phyloP scores from a whole-genome alignment of 2,329 filamentous ascomycete species.

The Penicillium sp. region DNA sequence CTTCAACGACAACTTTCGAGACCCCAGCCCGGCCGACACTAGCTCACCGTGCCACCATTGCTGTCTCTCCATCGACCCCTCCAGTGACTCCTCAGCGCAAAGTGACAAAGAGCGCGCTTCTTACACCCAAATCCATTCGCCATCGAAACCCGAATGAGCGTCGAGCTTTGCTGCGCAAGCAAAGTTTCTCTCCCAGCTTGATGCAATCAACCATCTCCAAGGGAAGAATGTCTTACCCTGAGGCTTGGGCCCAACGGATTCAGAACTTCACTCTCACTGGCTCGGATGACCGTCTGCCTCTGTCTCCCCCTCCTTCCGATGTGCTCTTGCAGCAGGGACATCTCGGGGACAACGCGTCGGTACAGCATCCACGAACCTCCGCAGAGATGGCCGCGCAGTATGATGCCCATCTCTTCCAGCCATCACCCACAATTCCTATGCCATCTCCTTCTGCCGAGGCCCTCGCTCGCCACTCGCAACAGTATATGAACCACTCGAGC shows the following conservation, averaged over 20 bases:
- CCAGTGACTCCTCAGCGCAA: constrained; percentile 34
- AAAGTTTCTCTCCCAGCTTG: constrained; percentile 47
- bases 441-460: constrained; percentile 27
- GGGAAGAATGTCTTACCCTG: constrained; percentile 38
- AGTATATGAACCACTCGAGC: constrained; percentile 27
- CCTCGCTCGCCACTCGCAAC: constrained; percentile 27
- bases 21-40: constrained; percentile 22
- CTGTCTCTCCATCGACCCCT: constrained; percentile 30
- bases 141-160: constrained; percentile 39
- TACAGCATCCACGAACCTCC: constrained; percentile 27
- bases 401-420: constrained; percentile 28
- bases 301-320: constrained; percentile 44
- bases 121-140: constrained; percentile 35
- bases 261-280: constrained; percentile 48
- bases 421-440: constrained; percentile 30
- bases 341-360: constrained; percentile 25
- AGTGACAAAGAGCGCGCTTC: constrained; percentile 30
- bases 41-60: constrained; percentile 16
- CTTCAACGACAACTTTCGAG: constrained; percentile 29
- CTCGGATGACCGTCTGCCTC: constrained; percentile 38
- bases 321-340: constrained; percentile 37
- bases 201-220: constrained; percentile 49
- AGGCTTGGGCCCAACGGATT: constrained; percentile 49
- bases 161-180: constrained; percentile 36
- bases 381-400: constrained; percentile 30